Base-by-base conservation (phyloP, 208 protist species). In the Trypanosoma avium region DNA sequence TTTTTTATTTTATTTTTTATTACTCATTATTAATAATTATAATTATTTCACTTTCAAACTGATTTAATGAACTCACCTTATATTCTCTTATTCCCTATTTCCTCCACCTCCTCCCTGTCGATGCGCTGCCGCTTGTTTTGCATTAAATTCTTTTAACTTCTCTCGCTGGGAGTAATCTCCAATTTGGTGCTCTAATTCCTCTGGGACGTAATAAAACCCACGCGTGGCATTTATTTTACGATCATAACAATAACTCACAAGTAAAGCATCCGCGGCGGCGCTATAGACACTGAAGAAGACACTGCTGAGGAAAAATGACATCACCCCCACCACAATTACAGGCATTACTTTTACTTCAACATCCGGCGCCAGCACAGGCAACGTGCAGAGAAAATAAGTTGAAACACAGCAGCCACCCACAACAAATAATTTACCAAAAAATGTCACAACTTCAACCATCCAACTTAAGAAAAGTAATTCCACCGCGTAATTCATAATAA, bases 191-290 rank as follows among this genome's bases (percentile, higher is more conserved):
- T 64, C 68, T 3, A 75, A 47, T 26, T 75, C 68, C 30, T 49
- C 21, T 4, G 68, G 68, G 10, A 67, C 68, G 35, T 75, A 75
- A 48, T 69, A 75, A 10, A 75, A n/a, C 22, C 61, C 68, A 1
- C 29, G n/a, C 15, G 40, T 27, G 27, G 9, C 52, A 45, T 75
- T 75, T n/a, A 68, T 47, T 24, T 67, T 56, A 3, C 33, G 35
- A 66, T 94, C 88, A 40, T 90, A 76, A 53, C 70, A 81, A 70
- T 86, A 92, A 56, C 81, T 90, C 19, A 95, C 33, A 3, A 93
- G 68, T 27, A 93, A 73, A n/a, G 87, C 80, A 50, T 40, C 27
- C 15, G 73, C 33, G 2, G 72, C 38, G 29, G 77, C 76, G 19
- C 75, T 56, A 71, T 86, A 95, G n/a, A 94, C 46, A 30, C 35